Evolutionary conservation across 805 yeast species (phyloP).

Genomic region (Nakazawaea holstii): DNA sequence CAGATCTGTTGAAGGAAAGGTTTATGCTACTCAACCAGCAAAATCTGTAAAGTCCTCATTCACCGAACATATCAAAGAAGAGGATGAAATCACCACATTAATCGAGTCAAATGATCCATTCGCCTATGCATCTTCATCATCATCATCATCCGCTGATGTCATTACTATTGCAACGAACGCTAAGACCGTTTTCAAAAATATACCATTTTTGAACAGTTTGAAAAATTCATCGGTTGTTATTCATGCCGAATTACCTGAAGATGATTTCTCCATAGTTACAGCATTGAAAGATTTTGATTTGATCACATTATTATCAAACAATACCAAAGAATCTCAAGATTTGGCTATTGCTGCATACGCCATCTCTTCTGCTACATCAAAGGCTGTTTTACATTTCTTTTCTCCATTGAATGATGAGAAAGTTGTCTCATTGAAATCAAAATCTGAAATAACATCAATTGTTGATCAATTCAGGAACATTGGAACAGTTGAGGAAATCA

Average conservation of each 20-base stretch:
- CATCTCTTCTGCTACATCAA: conserved; percentile 40
- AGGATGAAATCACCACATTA: conserved; percentile 20
- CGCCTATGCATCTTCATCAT: conserved; percentile 18
- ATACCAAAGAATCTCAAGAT: conserved; percentile 44
- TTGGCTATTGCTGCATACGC: conserved; percentile 55
- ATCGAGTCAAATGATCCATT: conserved; percentile 51
- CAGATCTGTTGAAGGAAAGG: conserved; percentile 23
- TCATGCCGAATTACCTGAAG: conserved; percentile 50
- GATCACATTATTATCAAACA: conserved; percentile 64
- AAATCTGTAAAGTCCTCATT: conserved; percentile 34
- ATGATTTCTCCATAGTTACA: conserved; percentile 67
- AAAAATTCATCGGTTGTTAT: conserved; percentile 43
- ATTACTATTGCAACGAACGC: conserved; percentile 51
- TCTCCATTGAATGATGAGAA: conserved; percentile 21
- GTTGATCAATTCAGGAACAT: conserved; percentile 8
- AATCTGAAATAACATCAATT: conserved; percentile 7
- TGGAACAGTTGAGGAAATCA: conserved; percentile 13
- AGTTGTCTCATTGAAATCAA: not conserved
- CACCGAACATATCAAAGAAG: conserved; percentile 18
- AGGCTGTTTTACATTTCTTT: conserved; percentile 73
- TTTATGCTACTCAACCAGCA: conserved; percentile 42
- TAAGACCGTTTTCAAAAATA: conserved; percentile 44
- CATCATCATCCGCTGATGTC: conserved; percentile 28
- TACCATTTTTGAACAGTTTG: conserved; percentile 51
- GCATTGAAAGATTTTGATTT: conserved; percentile 66